Conservation (phyloP, 1,284 basidiomycete species). For the Cryptococcus sp. region DNA sequence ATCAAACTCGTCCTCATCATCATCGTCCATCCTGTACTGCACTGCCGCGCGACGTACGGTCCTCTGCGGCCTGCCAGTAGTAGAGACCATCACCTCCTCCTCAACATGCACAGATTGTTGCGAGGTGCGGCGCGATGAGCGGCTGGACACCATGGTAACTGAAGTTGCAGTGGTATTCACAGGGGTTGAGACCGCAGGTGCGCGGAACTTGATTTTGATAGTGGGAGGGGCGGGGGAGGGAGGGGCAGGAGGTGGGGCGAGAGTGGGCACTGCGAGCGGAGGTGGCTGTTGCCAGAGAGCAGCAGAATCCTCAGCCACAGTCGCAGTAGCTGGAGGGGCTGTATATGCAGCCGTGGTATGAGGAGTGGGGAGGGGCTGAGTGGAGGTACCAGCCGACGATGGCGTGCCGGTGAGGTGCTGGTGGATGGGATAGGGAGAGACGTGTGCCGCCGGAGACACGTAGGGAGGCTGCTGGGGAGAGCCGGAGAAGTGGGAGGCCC, state of each 20-base stretch:
- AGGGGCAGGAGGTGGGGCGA: not conserved
- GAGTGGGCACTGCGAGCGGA: not conserved
- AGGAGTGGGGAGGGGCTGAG: no score
- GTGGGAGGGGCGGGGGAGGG: not conserved
- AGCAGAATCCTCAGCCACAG: not conserved
- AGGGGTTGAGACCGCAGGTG: not conserved
- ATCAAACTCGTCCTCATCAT: constrained; percentile 22
- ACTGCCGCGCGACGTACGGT: constrained; percentile 11
- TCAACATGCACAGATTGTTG: not conserved
- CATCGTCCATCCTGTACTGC: constrained; percentile 21
- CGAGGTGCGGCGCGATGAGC: not conserved
- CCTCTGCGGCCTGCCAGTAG: constrained; percentile 13
- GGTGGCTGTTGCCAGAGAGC: not conserved
- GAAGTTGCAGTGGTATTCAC: not conserved
- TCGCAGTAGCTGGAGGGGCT: not conserved
- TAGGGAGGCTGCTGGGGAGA: constrained; percentile 4
- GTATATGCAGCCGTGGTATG: not conserved
- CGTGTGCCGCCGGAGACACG: not conserved
- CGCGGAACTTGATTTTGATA: constrained; percentile 25
- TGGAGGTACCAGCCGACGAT: not conserved
- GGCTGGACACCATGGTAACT: constrained; percentile 5
- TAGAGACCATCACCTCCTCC: not conserved
- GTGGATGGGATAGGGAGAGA: not conserved
- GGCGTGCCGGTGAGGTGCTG: constrained; percentile 9
- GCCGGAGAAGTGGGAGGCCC: not conserved